A percentile compares a stretch with the other conserved stretches of the same genome.
phyloP scores from a whole-genome alignment of 2,329 filamentous ascomycete genomes.

The Chrysoporthe puriensis region DNA sequence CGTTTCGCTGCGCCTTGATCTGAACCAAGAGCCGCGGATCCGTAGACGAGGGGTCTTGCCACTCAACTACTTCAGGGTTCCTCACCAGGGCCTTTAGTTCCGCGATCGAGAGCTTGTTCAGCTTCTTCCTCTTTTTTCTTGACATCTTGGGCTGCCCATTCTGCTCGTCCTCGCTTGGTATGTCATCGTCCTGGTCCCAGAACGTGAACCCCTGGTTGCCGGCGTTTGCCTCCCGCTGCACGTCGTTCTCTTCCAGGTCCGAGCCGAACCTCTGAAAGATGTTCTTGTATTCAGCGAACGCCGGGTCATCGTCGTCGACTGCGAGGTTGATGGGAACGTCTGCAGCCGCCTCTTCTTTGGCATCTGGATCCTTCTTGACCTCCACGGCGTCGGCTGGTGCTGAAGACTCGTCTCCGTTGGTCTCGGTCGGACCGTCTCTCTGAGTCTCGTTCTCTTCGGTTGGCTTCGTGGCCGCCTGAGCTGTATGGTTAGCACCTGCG shows the following conservation, averaged over 20 bases:
- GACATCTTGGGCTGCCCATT: conserved; percentile 72
- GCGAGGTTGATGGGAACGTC: conserved; percentile 52
- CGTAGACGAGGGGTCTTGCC: conserved; percentile 91
- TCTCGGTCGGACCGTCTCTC: conserved; percentile 7
- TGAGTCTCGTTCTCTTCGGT: conserved; percentile 27
- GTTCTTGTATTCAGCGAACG: conserved; percentile 81
- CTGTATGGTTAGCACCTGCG: conserved; percentile 31
- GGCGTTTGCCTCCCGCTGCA: conserved; percentile 65
- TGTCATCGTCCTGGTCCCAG: conserved; percentile 82
- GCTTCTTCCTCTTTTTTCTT: conserved; percentile 91
- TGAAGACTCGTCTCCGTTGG: conserved; percentile 27
- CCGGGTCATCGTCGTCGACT: conserved; percentile 70
- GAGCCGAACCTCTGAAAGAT: conserved; percentile 81
- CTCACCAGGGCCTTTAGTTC: conserved; percentile 90
- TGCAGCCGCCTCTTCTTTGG: conserved; percentile 41
- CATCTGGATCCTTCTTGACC: conserved; percentile 45
- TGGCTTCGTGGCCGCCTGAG: conserved; percentile 24
- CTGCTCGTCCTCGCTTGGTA: conserved; percentile 82
- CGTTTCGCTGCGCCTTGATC: conserved; percentile 93
- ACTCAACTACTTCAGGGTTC: conserved; percentile 94
- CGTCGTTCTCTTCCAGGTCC: conserved; percentile 63
- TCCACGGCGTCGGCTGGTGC: conserved; percentile 43
- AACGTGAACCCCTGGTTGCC: conserved; percentile 84
- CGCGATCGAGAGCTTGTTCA: conserved; percentile 91
- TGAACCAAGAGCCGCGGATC: conserved; percentile 89